Conservation (phyloP, 2,329 filamentous ascomycete species). For the Plenodomus tracheiphilus region DNA sequence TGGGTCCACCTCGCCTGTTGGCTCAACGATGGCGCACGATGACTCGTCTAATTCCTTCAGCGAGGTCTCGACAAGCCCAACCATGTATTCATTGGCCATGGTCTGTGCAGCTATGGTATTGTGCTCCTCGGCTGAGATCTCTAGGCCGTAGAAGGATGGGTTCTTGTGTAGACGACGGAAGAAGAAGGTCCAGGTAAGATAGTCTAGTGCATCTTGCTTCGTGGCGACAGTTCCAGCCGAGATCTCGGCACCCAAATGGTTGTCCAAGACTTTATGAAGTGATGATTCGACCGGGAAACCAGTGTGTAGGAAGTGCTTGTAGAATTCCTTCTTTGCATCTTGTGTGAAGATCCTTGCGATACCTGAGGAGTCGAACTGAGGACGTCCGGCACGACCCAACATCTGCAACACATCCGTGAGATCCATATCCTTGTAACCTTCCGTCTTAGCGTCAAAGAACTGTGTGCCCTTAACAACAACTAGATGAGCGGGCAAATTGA, state of each 20-base stretch:
- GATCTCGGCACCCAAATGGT: constrained; percentile 93
- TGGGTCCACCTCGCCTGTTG: constrained; percentile 85
- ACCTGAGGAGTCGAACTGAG: constrained; percentile 94
- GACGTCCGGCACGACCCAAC: constrained; percentile 91
- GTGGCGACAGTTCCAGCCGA: constrained; percentile 90
- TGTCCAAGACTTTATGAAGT: constrained; percentile 92
- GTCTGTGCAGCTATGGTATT: constrained; percentile 84
- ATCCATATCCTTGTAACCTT: constrained; percentile 99
- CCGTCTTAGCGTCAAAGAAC: constrained; percentile 96
- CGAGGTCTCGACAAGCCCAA: constrained; percentile 86
- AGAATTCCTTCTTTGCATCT: constrained; percentile 97
- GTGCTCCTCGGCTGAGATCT: constrained; percentile 90
- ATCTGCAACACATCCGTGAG: constrained; percentile 97
- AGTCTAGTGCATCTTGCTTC: constrained; percentile 96
- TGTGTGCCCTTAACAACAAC: constrained; percentile 98
- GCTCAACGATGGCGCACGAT: constrained; percentile 78
- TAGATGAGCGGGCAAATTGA: constrained; percentile 93
- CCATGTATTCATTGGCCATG: constrained; percentile 91
- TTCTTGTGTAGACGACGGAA: constrained; percentile 97
- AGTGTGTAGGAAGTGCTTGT: constrained; percentile 98
- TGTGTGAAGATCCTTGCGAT: constrained; percentile 98
- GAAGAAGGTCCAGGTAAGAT: constrained; percentile 99
- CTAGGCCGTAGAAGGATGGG: constrained; percentile 93
- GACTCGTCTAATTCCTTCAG: constrained; percentile 81
- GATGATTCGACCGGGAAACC: constrained; percentile 98